phyloP scores from a whole-genome alignment of 345 rosid species.

The Eucalyptus pumila region DNA sequence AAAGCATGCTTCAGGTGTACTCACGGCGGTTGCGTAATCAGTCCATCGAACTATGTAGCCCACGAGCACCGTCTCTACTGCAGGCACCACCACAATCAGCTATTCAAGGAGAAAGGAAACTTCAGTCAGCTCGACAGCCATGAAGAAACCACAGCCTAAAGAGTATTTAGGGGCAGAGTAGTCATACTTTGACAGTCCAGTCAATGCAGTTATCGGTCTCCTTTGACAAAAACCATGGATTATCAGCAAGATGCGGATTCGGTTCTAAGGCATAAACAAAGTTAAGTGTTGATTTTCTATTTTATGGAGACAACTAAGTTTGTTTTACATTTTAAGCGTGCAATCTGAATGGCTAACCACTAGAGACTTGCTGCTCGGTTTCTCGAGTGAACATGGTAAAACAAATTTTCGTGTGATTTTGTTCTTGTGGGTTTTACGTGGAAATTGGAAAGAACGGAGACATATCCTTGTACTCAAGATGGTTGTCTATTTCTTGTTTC shows the following conservation, averaged over 20 bases:
- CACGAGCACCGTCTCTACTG: slow-evolving; percentile 68
- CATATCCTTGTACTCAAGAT: not conserved
- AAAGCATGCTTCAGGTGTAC: slow-evolving; percentile 63
- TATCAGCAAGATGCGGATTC: not conserved
- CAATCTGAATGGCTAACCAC: not conserved
- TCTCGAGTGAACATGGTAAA: not conserved
- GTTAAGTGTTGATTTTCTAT: not conserved
- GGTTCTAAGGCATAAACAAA: not conserved
- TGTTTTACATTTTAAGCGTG: not conserved
- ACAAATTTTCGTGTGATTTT: not conserved
- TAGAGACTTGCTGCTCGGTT: not conserved
- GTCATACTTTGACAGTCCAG: not conserved
- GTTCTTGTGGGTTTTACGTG: not conserved
- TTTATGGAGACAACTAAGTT: not conserved
- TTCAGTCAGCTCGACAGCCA: slow-evolving; percentile 47
- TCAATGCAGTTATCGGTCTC: not conserved
- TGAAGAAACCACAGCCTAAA: slow-evolving; percentile 3
- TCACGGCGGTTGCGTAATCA: slow-evolving; percentile 61
- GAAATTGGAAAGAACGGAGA: not conserved
- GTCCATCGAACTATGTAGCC: slow-evolving; percentile 56
- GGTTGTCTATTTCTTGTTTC: not conserved
- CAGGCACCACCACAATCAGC: slow-evolving; percentile 62
- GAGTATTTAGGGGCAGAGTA: not conserved
- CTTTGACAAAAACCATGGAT: not conserved
- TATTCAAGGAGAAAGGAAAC: slow-evolving; percentile 68